phyloP scores from a whole-genome alignment of 257 asterid genomes.

The Anisodus acutangulus region DNA sequence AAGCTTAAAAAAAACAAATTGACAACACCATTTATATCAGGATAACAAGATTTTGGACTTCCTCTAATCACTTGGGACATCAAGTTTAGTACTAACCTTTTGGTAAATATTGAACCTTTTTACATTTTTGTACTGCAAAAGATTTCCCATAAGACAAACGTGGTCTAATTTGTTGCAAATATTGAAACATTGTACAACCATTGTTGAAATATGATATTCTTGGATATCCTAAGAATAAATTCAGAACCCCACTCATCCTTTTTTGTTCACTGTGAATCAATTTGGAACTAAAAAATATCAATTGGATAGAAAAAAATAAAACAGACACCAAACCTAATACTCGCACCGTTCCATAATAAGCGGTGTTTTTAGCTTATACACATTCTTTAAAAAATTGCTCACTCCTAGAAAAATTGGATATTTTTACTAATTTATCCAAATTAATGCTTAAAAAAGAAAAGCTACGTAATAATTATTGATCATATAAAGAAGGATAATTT shows the following conservation, averaged over 20 bases:
- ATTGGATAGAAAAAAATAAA: neutral
- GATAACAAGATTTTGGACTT: neutral
- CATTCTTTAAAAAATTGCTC: too few relatives aligned
- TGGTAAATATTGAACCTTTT: constrained; percentile 33
- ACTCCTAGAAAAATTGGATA: too few relatives aligned
- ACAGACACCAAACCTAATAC: neutral
- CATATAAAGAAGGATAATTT: too few relatives aligned
- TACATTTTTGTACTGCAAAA: constrained; percentile 33
- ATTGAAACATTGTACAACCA: constrained; percentile 31
- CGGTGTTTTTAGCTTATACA: too few relatives aligned
- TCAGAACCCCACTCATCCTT: constrained; percentile 54
- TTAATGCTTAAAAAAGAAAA: too few relatives aligned
- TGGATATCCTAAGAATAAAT: constrained; percentile 37
- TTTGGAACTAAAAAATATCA: neutral
- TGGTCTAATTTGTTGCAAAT: constrained; percentile 30
- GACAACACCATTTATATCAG: neutral
- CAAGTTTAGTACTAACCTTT: constrained; percentile 45
- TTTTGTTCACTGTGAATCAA: neutral
- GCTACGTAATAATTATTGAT: too few relatives aligned
- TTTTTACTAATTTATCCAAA: too few relatives aligned
- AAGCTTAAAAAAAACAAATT: constrained; percentile 36
- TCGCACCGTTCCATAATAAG: too few relatives aligned
- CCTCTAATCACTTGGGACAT: too few relatives aligned
- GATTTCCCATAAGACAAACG: constrained; percentile 33
- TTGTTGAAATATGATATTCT: constrained; percentile 3